phyloP scores from a whole-genome alignment of 306 rosid genomes.

The Quercus agrifolia region DNA sequence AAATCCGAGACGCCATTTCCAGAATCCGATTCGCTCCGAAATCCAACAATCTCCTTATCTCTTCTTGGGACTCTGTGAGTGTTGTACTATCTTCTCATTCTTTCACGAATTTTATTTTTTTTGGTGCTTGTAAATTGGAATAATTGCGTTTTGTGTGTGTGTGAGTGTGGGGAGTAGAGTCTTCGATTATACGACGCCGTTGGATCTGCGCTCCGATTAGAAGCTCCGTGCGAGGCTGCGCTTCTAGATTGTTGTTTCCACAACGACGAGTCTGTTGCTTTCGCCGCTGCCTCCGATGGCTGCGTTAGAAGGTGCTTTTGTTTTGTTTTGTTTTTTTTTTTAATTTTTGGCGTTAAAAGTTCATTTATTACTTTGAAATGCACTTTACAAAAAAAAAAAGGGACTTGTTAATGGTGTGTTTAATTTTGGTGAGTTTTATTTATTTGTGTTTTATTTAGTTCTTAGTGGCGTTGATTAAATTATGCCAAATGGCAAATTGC shows the following conservation, averaged over 20 bases:
- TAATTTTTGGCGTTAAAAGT: too few species aligned
- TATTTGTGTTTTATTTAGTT: too few species aligned
- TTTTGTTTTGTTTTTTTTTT: too few species aligned
- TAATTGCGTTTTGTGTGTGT: neutral
- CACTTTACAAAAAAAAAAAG: too few species aligned
- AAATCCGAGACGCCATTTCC: conserved; percentile 55
- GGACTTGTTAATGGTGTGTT: too few species aligned
- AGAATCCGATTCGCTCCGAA: conserved; percentile 50
- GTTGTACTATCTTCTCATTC: neutral
- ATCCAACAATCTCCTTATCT: conserved; percentile 66
- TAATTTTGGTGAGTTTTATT: too few species aligned
- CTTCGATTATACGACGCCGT: conserved; percentile 70
- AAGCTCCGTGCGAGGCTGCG: conserved; percentile 51
- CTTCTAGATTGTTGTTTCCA: conserved; percentile 79
- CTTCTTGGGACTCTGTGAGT: conserved; percentile 87
- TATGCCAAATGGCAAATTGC: too few species aligned
- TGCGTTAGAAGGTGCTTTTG: conserved; percentile 50
- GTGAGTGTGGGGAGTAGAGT: conserved; percentile 26
- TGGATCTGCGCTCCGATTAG: conserved; percentile 41
- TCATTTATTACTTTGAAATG: too few species aligned
- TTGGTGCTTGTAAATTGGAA: neutral
- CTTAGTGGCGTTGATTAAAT: too few species aligned
- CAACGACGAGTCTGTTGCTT: conserved; percentile 56
- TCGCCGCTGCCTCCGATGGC: conserved; percentile 64
- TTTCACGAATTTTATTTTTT: neutral